Evolutionary conservation across 2,329 filamentous ascomycete species (phyloP).

Genomic region (Xylaria sp.): DNA sequence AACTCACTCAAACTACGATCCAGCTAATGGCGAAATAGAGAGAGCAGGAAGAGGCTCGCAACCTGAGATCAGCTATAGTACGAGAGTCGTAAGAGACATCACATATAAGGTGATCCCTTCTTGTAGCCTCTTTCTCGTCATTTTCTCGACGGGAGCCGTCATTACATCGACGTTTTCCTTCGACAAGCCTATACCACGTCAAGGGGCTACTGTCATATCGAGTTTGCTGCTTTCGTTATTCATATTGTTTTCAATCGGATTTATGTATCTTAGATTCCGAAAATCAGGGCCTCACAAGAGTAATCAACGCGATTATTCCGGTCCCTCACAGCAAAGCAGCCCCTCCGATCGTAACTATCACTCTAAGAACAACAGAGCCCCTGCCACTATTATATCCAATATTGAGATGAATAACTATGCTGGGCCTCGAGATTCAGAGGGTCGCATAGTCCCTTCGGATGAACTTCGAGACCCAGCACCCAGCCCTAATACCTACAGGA

Average conservation of each 20-base stretch:
- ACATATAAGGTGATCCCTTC: constrained; percentile 45
- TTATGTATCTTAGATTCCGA: constrained; percentile 34
- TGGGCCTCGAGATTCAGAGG: background rate
- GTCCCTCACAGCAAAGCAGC: background rate
- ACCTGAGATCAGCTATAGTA: constrained; percentile 7
- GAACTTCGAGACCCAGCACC: constrained; percentile 20
- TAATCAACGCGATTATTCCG: background rate
- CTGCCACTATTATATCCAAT: background rate
- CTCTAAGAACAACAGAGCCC: background rate
- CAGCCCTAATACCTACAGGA: constrained; percentile 17
- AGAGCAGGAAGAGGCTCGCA: constrained; percentile 12
- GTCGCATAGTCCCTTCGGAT: constrained; percentile 3
- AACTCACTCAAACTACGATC: constrained; percentile 16
- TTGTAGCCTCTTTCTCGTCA: constrained; percentile 37
- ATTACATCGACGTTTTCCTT: constrained; percentile 40
- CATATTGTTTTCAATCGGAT: constrained; percentile 39
- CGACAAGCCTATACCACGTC: constrained; percentile 38
- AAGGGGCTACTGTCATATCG: constrained; percentile 40
- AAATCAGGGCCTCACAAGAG: constrained; percentile 30
- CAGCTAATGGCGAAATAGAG: constrained; percentile 35
- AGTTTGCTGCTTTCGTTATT: constrained; percentile 38
- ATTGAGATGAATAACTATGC: background rate
- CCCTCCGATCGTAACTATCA: too few species aligned
- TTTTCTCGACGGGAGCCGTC: constrained; percentile 43
- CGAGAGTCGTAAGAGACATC: constrained; percentile 38